These are phyloP conservation scores for Umbilicaria muhlenbergii DNA, from an alignment of 495 filamentous ascomycete genomes.

Conservation along the genomic window DNA sequence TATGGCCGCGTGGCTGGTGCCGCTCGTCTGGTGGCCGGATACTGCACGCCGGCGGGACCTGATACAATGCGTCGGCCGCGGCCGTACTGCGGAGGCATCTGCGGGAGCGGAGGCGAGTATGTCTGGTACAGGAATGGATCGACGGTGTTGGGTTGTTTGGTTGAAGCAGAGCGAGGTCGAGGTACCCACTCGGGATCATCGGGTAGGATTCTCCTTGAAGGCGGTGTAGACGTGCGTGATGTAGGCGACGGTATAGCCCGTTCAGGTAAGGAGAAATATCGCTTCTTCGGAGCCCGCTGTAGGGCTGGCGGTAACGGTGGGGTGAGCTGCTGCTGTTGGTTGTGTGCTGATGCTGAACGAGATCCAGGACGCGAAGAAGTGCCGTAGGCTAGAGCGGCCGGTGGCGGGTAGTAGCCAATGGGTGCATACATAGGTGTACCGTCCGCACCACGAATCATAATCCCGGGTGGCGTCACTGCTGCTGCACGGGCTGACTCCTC, in stretches of 20 bases:
- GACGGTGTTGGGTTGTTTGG: constrained; percentile 16
- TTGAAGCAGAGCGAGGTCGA: constrained; percentile 23
- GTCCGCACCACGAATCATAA: constrained; percentile 46
- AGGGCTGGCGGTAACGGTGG: constrained; percentile 21
- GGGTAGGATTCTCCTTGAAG: constrained; percentile 21
- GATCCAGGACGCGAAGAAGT: constrained; percentile 20
- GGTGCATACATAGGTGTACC: constrained; percentile 56
- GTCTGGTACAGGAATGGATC: constrained; percentile 18
- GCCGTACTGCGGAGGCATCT: constrained; percentile 16
- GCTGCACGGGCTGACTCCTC: not conserved
- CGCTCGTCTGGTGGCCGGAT: constrained; percentile 5
- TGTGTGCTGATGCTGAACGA: constrained; percentile 24
- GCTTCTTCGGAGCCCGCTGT: constrained; percentile 17
- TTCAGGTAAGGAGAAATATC: constrained; percentile 15
- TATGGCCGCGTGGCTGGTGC: not conserved
- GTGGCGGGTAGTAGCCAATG: constrained; percentile 15
- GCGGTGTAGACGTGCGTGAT: constrained; percentile 2
- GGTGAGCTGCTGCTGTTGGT: constrained; percentile 19
- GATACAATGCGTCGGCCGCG: constrained; percentile 15
- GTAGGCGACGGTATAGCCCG: constrained; percentile 18
- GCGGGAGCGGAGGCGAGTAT: constrained; percentile 15
- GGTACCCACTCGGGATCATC: constrained; percentile 33
- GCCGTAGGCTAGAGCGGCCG: constrained; percentile 1
- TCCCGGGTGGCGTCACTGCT: constrained; percentile 9
- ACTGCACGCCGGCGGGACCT: constrained; percentile 12